Conservation (phyloP, 2,329 filamentous ascomycete genomes). For the Pseudogymnoascus sp. region DNA sequence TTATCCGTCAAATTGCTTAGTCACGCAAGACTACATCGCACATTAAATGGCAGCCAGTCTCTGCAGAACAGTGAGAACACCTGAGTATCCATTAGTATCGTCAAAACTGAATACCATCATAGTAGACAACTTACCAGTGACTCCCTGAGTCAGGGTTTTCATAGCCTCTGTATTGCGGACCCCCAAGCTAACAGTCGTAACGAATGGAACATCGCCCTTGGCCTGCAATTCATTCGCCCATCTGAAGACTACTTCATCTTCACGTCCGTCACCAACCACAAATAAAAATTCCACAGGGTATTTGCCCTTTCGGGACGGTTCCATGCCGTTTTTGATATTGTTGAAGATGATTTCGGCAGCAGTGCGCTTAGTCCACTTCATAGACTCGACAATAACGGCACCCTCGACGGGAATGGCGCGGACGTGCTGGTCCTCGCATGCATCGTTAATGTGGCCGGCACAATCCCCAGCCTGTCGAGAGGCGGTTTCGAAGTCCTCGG, state of each 20-base stretch:
- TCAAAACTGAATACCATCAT: neutral
- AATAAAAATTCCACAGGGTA: slow-evolving; percentile 70
- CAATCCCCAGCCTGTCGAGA: slow-evolving; percentile 79
- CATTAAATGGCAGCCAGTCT: slow-evolving; percentile 34
- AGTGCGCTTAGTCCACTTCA: slow-evolving; percentile 80
- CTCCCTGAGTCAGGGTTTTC: slow-evolving; percentile 79
- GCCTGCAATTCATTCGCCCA: slow-evolving; percentile 77
- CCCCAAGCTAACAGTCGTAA: slow-evolving; percentile 80
- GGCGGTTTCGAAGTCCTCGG: slow-evolving; percentile 68
- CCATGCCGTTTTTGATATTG: slow-evolving; percentile 38
- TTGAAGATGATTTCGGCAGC: slow-evolving; percentile 69
- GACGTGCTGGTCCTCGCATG: slow-evolving; percentile 73
- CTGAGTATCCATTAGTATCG: slow-evolving; percentile 23
- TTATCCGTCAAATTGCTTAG: neutral
- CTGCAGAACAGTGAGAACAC: slow-evolving; percentile 44
- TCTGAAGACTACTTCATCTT: slow-evolving; percentile 87
- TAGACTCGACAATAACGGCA: slow-evolving; percentile 74
- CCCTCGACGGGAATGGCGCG: slow-evolving; percentile 76
- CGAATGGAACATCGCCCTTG: slow-evolving; percentile 52
- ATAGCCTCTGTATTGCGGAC: slow-evolving; percentile 81
- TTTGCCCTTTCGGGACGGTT: slow-evolving; percentile 26
- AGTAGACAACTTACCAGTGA: slow-evolving; percentile 62
- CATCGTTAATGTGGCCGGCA: slow-evolving; percentile 90
- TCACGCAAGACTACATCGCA: slow-evolving; percentile 2
- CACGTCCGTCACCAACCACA: slow-evolving; percentile 81